phyloP scores from a whole-genome alignment of 305 asterid species.

The Galium porrigens region DNA sequence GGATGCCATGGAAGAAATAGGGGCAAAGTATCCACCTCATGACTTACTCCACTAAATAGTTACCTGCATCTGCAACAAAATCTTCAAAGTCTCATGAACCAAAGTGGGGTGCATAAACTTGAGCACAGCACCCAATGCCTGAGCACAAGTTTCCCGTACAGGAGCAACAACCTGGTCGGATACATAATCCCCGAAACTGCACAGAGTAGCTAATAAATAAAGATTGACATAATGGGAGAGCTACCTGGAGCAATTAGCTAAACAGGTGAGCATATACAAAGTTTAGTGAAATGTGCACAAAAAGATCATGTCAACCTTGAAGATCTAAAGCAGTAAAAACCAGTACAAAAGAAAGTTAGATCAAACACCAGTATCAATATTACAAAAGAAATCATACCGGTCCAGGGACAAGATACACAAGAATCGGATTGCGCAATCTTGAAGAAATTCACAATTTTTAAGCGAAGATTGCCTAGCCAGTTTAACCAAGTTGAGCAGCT shows the following conservation, averaged over 20 bases:
- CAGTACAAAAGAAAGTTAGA: not conserved
- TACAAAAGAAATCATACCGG: slow-evolving; percentile 43
- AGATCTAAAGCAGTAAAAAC: not conserved
- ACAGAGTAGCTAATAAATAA: slow-evolving; percentile 17
- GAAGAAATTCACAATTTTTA: slow-evolving; percentile 82
- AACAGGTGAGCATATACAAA: not conserved
- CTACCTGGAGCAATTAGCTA: not conserved
- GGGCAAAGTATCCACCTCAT: not conserved
- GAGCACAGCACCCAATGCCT: slow-evolving; percentile 90
- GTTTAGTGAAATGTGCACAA: not conserved
- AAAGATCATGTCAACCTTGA: not conserved
- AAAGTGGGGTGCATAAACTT: slow-evolving; percentile 82
- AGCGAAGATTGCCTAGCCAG: slow-evolving; percentile 82
- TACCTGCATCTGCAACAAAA: slow-evolving; percentile 97
- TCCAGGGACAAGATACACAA: slow-evolving; percentile 84
- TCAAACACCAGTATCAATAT: not conserved
- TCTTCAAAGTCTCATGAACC: slow-evolving; percentile 58
- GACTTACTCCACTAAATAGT: slow-evolving; percentile 18
- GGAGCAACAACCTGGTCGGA: slow-evolving; percentile 99
- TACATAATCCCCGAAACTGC: slow-evolving; percentile 91
- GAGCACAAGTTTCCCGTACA: slow-evolving; percentile 98
- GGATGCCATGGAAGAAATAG: slow-evolving; percentile 13
- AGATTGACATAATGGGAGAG: slow-evolving; percentile 9
- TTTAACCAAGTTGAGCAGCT: slow-evolving; percentile 59
- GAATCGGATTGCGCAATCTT: slow-evolving; percentile 92